phyloP scores from a whole-genome alignment of 2,329 filamentous ascomycete genomes.

The Ophiostoma tasmaniense region DNA sequence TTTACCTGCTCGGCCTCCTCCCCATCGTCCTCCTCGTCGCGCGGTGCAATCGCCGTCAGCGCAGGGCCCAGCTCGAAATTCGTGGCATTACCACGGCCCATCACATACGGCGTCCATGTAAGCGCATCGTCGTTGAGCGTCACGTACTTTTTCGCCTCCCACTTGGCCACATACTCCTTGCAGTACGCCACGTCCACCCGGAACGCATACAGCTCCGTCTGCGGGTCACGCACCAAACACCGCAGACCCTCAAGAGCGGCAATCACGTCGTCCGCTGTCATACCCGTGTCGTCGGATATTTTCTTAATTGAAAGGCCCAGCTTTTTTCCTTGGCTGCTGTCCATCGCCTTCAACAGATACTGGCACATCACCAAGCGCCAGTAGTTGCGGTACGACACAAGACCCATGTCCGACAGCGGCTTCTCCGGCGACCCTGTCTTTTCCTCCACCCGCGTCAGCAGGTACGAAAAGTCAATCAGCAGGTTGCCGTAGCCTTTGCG shows the following conservation, averaged over 20 bases:
- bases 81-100: constrained; percentile 76
- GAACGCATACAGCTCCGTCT: constrained; percentile 82
- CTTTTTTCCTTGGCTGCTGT: constrained; percentile 28
- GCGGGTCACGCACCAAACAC: constrained; percentile 79
- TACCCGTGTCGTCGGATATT: constrained; percentile 82
- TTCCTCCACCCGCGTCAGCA: constrained; percentile 83
- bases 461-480: constrained; percentile 95
- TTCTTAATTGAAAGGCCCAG: constrained; percentile 52
- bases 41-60: constrained; percentile 76
- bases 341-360: constrained; percentile 58
- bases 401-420: constrained; percentile 91
- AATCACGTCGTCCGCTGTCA: constrained; percentile 94
- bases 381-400: constrained; percentile 96
- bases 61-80: constrained; percentile 76
- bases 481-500: constrained; percentile 95
- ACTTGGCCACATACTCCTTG: constrained; percentile 77
- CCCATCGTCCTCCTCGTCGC: constrained; percentile 60
- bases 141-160: constrained; percentile 82
- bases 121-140: constrained; percentile 71
- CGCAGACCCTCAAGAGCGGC: constrained; percentile 85
- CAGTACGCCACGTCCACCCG: constrained; percentile 81
- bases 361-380: constrained; percentile 87
- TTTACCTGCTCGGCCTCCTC: constrained; percentile 30
- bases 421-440: constrained; percentile 97
- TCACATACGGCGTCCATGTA: constrained; percentile 94